A percentile compares a stretch with the other conserved stretches of the same genome.
phyloP scores from a whole-genome alignment of 2,329 filamentous ascomycete genomes.

The Scedosporium aurantiacum region DNA sequence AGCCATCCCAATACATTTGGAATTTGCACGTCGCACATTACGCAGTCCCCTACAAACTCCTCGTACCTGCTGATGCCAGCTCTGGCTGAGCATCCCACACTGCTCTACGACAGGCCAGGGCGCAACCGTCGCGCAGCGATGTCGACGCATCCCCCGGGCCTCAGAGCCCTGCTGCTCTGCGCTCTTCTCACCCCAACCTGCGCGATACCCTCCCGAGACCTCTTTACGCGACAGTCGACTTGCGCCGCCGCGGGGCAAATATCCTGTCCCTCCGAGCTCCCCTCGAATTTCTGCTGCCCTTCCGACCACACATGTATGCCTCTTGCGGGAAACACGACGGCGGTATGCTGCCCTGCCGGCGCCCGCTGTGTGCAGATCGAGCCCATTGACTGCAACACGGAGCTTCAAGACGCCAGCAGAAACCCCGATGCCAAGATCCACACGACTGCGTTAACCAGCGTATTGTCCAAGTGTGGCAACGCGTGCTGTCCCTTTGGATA shows the following conservation, averaged over 20 bases:
- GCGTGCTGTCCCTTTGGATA: slow-evolving; percentile 66
- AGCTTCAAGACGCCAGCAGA: slow-evolving; percentile 45
- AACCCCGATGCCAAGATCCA: slow-evolving; percentile 52
- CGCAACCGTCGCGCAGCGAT: slow-evolving; percentile 11
- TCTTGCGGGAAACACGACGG: slow-evolving; percentile 53
- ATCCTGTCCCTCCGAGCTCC: slow-evolving; percentile 45
- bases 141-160: slow-evolving; percentile 18
- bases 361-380: slow-evolving; percentile 48
- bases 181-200: slow-evolving; percentile 25
- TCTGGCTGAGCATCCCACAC: not conserved
- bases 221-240: slow-evolving; percentile 33
- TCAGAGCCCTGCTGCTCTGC: slow-evolving; percentile 27
- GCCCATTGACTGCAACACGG: slow-evolving; percentile 53
- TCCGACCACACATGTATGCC: slow-evolving; percentile 40
- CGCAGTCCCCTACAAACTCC: not conserved
- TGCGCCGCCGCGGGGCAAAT: slow-evolving; percentile 40
- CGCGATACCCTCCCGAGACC: slow-evolving; percentile 24
- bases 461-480: slow-evolving; percentile 45
- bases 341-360: slow-evolving; percentile 58
- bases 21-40: not conserved
- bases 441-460: slow-evolving; percentile 48
- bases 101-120: not conserved
- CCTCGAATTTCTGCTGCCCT: slow-evolving; percentile 57
- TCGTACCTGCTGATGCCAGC: not conserved
- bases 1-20: not conserved